Base-by-base conservation (phyloP, 1,284 basidiomycete genomes). In the Vanrija humicola region DNA sequence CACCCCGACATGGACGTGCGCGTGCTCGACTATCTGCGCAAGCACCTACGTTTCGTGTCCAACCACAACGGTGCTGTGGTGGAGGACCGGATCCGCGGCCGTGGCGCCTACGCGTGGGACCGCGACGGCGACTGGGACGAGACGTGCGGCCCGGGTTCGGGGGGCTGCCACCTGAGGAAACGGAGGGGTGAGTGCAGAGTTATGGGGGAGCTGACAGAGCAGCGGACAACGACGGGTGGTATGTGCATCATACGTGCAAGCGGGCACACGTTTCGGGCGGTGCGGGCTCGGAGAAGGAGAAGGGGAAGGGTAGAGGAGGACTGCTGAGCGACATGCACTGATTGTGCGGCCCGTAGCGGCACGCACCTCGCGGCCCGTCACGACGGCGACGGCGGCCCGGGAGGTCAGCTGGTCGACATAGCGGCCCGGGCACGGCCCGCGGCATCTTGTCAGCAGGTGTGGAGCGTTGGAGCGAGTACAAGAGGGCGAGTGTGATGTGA, bases 41-140 rank as follows among this genome's bases (percentile, higher is more conserved):
- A 50, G 5, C 57, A 61, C 19, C 48, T 74, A 8, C 43, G 50
- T 6, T 72, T 66, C 49, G 55, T 72, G 3, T 63, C 59, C 3
- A 55, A 62, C 42, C 44, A 51, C 19, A 58, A 58, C 18, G 53
- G 59, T 18, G 23, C 51, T 1, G 49, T 55, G 8, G 53, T 52
- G 10, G 58, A 64, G 19, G 64, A 64, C 16, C 52, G 72, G 12
- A 64, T 69, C 6, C 57, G 64, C 19, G 72, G 69, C 0, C 59
- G 59, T 19, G 67, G 67, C 2, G 46, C 44, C 25, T 74, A 51
- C 46, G 54, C 48, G 5, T 74, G 72, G 72, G 57, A 64, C 48
- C 51, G 49, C 34, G 63, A 57, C 4, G 62, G 50, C 44, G 52
- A 21, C n/a, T 34, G 34, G 34, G 61, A 55, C 6, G 61, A 47